phyloP scores from a whole-genome alignment of 2,329 filamentous ascomycete species.

The Xylaria hypoxylon region DNA sequence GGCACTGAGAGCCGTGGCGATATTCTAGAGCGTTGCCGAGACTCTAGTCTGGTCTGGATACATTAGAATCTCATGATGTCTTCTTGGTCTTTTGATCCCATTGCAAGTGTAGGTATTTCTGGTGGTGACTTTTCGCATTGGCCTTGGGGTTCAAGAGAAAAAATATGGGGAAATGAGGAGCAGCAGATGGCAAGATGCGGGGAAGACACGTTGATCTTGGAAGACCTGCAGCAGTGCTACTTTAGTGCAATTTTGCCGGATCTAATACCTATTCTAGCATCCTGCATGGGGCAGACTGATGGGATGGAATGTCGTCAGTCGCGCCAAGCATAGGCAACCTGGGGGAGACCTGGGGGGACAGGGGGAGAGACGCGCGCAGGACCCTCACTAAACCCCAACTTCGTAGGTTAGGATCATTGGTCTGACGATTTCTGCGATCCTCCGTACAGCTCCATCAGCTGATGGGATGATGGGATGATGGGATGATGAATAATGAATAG shows the following conservation, averaged over 20 bases:
- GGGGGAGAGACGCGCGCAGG: too few relatives aligned
- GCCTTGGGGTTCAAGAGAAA: slow-evolving; percentile 23
- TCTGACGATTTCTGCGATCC: slow-evolving; percentile 13
- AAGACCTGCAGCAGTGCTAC: background rate
- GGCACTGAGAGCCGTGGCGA: background rate
- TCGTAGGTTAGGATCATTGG: slow-evolving; percentile 1
- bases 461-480: slow-evolving; percentile 20
- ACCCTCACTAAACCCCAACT: background rate
- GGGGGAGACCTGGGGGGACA: slow-evolving; percentile 30
- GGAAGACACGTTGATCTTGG: slow-evolving; percentile 25
- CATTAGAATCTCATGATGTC: slow-evolving; percentile 4
- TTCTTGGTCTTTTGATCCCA: background rate
- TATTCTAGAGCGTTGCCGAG: slow-evolving; percentile 21
- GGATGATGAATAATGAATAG: slow-evolving; percentile 3
- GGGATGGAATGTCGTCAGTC: slow-evolving; percentile 20
- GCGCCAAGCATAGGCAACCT: slow-evolving; percentile 26
- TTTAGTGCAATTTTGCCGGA: slow-evolving; percentile 24
- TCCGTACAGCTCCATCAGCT: slow-evolving; percentile 19
- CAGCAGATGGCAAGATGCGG: slow-evolving; percentile 21
- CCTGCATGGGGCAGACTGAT: slow-evolving; percentile 2
- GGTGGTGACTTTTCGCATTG: background rate
- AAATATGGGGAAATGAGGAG: slow-evolving; percentile 32
- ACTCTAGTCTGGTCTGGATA: background rate
- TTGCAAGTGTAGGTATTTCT: background rate
- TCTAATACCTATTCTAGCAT: slow-evolving; percentile 28